Evolutionary conservation across 768 basidiomycete species (phyloP), one percentile per base, ranked within the genome.

Genomic region (Podaxis rugospora): DNA sequence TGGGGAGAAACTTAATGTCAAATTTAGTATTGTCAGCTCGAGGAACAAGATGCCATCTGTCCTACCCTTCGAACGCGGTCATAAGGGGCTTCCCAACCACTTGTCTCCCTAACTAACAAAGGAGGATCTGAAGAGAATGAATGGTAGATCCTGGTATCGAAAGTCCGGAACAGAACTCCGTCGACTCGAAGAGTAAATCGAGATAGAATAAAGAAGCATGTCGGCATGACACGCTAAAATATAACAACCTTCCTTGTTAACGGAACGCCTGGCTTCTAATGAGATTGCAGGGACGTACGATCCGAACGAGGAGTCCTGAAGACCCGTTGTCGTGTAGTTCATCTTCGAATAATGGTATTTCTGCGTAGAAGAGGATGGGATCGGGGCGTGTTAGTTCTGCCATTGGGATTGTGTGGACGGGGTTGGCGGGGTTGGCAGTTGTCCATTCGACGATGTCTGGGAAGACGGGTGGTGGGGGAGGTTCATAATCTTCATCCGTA

Each of bases 361-460:
- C 95, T 5, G 96, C 93, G 69, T 96, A 98, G 74, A 96, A 99
- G n/a, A 98, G 77, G 66, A 98, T 98, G 14, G 97, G 97, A 73
- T 98, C 96, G 60, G 87, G 92, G 27, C 91, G 84, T 9, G 88
- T 89, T 32, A 98, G 83, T 64, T 95, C 88, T 1, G 86, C 83
- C 66, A 96, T 79, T 0, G 96, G 95, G 59, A 99, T 95, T 7
- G 71, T 64, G 66, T 95, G 88, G 0, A 75, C 68, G 0, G 77
- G 66, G 59, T 91, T 76, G 36, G 82, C 76, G 1, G 82, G 74
- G 64, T 91, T 83, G 3, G 85, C 84, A 27, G 81, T 71, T 18
- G 62, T 69, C 88, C 89, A 90, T 18, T 62, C 47, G 25, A 49
- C 1, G 64, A 59, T 36, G 68, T 64, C 2, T 65, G 62, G 37